Evolutionary conservation across 352 stramenopile species (phyloP).

Genomic region (Globisporangium recalcitrans): DNA sequence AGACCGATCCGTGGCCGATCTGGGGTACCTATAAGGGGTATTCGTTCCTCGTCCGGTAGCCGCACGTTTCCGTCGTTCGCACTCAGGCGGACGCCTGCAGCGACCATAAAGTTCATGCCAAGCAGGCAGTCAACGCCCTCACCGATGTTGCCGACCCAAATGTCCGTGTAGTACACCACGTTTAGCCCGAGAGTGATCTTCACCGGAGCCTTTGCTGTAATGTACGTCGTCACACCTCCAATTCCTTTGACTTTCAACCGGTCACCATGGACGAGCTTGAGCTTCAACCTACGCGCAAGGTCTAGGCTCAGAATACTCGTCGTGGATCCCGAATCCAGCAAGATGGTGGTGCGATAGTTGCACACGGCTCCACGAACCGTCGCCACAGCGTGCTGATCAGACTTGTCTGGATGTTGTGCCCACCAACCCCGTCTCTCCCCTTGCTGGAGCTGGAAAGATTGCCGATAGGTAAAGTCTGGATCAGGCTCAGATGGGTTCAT

Average conservation of each 20-base stretch:
- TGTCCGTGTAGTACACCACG: conserved; percentile 16
- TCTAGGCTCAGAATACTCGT: conserved; percentile 26
- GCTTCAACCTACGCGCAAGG: conserved; percentile 22
- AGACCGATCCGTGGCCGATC: neutral
- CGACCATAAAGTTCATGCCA: conserved; percentile 27
- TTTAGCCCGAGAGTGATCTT: conserved; percentile 24
- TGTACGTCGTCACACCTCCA: conserved; percentile 16
- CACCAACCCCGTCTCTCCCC: neutral
- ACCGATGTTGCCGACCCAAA: conserved; percentile 25
- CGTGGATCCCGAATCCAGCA: conserved; percentile 22
- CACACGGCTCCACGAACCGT: conserved; percentile 12
- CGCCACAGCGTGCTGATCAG: neutral
- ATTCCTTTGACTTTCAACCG: conserved; percentile 8
- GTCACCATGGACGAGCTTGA: conserved; percentile 7
- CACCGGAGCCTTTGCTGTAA: conserved; percentile 2
- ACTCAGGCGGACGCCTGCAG: conserved; percentile 16
- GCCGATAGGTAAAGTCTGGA: neutral
- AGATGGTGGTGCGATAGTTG: conserved; percentile 9
- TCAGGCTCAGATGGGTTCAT: neutral
- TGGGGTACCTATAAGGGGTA: neutral
- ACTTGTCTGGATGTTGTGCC: neutral
- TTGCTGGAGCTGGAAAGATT: neutral
- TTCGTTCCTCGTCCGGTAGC: neutral
- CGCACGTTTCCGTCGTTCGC: conserved; percentile 6
- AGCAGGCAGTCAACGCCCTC: conserved; percentile 26